Evolutionary conservation across 2,329 filamentous ascomycete genomes (phyloP).

Genomic region (Fusarium sp.): DNA sequence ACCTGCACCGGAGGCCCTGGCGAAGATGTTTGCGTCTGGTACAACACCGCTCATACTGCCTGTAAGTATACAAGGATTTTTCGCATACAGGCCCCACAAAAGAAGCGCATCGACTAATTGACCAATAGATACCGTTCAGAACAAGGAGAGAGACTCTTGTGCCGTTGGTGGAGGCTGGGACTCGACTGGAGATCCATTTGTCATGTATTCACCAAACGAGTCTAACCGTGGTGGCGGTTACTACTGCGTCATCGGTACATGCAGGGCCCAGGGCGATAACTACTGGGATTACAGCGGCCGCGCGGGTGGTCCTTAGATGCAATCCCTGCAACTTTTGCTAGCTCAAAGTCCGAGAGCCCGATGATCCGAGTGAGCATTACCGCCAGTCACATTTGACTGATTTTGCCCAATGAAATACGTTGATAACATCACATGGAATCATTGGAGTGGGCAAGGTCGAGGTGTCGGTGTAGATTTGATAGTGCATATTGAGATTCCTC

Average conservation of each 20-base stretch:
- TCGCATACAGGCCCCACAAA: neutral
- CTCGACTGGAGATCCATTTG: neutral
- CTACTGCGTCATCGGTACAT: neutral
- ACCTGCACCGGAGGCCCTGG: neutral
- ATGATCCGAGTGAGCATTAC: neutral
- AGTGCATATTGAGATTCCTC: neutral
- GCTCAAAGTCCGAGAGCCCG: neutral
- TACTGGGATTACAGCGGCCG: conserved; percentile 7
- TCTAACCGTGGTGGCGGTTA: neutral
- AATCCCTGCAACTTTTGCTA: neutral
- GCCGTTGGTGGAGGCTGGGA: neutral
- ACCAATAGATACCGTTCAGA: neutral
- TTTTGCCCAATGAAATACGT: neutral
- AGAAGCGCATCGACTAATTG: neutral
- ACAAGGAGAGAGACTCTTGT: neutral
- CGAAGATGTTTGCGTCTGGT: neutral
- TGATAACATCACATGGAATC: neutral
- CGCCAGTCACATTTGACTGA: too few relatives aligned
- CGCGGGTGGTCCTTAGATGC: neutral
- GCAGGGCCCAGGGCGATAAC: neutral
- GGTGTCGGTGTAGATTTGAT: neutral
- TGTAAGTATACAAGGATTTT: neutral
- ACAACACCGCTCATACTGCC: neutral
- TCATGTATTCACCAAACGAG: neutral
- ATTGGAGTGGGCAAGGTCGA: too few relatives aligned